Evolutionary conservation across 345 rosid genomes (phyloP).

Genomic region (Eucalyptus urophylla): DNA sequence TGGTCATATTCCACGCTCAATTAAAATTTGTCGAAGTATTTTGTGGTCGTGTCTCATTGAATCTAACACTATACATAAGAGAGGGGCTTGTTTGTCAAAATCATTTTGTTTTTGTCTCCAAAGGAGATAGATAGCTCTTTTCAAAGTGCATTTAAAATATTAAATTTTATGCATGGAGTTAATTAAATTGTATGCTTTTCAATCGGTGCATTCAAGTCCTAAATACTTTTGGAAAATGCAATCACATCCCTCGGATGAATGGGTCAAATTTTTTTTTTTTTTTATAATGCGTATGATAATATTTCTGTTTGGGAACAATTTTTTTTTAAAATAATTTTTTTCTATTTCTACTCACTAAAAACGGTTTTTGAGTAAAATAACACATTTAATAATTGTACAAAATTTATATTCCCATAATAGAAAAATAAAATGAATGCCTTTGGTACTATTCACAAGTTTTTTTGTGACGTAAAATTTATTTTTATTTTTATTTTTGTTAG

Average conservation of each 20-base stretch:
- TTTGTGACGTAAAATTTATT: no score
- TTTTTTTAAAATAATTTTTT: no score
- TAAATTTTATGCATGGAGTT: background rate
- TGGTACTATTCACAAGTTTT: rapidly evolving
- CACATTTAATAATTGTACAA: rapidly evolving
- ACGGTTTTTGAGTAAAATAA: rapidly evolving
- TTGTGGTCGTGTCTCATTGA: background rate
- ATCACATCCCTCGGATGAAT: background rate
- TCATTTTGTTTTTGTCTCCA: background rate
- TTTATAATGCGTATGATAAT: rapidly evolving
- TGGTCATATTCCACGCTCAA: background rate
- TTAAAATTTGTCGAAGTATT: background rate
- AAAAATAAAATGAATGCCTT: no score
- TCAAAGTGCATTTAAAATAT: background rate
- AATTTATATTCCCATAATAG: no score
- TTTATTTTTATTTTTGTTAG: no score
- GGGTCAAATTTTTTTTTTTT: background rate
- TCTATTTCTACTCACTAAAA: no score
- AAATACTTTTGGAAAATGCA: background rate
- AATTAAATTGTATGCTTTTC: background rate
- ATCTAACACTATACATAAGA: background rate
- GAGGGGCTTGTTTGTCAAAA: no score
- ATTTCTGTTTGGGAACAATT: rapidly evolving
- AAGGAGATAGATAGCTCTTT: background rate
- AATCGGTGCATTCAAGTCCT: background rate